Base-by-base conservation (phyloP, 805 yeast genomes). In the Candida sithepensis region DNA sequence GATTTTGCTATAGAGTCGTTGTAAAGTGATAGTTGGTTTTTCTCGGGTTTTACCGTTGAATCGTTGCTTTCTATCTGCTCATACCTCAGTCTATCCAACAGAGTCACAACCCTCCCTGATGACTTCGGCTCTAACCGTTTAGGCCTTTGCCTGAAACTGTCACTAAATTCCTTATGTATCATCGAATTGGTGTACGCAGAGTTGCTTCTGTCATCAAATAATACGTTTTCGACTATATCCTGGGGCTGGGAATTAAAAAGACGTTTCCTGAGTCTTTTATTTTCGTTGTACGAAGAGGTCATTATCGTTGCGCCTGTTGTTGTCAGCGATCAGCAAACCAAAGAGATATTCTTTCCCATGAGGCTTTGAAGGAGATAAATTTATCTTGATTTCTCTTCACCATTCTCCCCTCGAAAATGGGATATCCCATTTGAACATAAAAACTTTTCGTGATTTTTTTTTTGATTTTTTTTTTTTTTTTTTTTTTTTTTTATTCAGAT, bases 51-150 rank as follows among this genome's bases (percentile, higher is more conserved):
- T n/a, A 30, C 8, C 16, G 8, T 12, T 5, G 34, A 10, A 30
- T 9, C 34, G 16, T 34, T n/a, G n/a, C n/a, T n/a, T n/a, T n/a
- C 38, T 16, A 23, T 21, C 38, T 41, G 49, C 34, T 41, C 44
- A 26, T 41, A 33, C 42, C 57, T 42, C 46, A 60, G 21, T 45
- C 47, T 54, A 43, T 60, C 64, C 10, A 60, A 44, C 8, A 60
- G 43, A 2, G 60, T 56, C 23, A 39, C 42, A 19, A 37, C 30
- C 28, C 42, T 30, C 14, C 14, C 41, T 6, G 39, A 28, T 10
- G 28, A 24, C 23, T 52, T 48, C 4, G 39, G 26, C 21, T 49
- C 57, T 16, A 58, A 48, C 22, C 52, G 49, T 24, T 20, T 41
- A 3, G 60, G 62, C 13, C 56, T 40, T 9, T 14, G 26, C 14